phyloP scores from a whole-genome alignment of 2,329 filamentous ascomycete genomes.

The Lasiodiplodia theobromae region DNA sequence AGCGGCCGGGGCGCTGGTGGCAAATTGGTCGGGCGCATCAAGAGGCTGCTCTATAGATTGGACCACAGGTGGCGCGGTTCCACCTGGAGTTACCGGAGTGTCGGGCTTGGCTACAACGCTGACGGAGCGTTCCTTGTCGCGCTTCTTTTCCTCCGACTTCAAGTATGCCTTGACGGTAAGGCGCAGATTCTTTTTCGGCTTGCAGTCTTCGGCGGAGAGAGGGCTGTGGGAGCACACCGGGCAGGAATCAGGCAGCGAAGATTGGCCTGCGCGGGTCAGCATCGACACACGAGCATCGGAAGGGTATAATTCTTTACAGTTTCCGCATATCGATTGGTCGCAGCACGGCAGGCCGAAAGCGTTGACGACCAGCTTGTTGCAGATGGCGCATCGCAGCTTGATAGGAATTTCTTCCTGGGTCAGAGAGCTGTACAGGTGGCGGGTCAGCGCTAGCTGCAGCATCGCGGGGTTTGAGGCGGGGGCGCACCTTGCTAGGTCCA shows the following conservation, averaged over 20 bases:
- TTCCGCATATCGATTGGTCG: slow-evolving; percentile 91
- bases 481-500: slow-evolving; percentile 39
- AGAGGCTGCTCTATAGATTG: slow-evolving; percentile 27
- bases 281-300: slow-evolving; percentile 29
- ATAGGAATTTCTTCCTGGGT: slow-evolving; percentile 88
- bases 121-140: slow-evolving; percentile 61
- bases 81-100: slow-evolving; percentile 23
- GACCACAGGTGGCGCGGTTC: slow-evolving; percentile 8
- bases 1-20: background rate
- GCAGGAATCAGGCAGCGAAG: slow-evolving; percentile 77
- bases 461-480: slow-evolving; percentile 30
- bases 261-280: slow-evolving; percentile 67
- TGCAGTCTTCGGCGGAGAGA: slow-evolving; percentile 84
- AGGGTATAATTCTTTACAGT: slow-evolving; percentile 65
- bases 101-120: slow-evolving; percentile 18
- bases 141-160: slow-evolving; percentile 89
- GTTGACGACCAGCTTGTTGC: slow-evolving; percentile 88
- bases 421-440: slow-evolving; percentile 67
- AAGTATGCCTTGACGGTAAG: slow-evolving; percentile 92
- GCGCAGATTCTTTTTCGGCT: slow-evolving; percentile 86
- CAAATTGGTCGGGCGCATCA: slow-evolving; percentile 8
- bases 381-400: slow-evolving; percentile 93
- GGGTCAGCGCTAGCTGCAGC: slow-evolving; percentile 31
- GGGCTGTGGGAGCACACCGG: slow-evolving; percentile 94
- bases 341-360: slow-evolving; percentile 93